Evolutionary conservation across 257 asterid genomes (phyloP).

Genomic region (Solanum piurae): DNA sequence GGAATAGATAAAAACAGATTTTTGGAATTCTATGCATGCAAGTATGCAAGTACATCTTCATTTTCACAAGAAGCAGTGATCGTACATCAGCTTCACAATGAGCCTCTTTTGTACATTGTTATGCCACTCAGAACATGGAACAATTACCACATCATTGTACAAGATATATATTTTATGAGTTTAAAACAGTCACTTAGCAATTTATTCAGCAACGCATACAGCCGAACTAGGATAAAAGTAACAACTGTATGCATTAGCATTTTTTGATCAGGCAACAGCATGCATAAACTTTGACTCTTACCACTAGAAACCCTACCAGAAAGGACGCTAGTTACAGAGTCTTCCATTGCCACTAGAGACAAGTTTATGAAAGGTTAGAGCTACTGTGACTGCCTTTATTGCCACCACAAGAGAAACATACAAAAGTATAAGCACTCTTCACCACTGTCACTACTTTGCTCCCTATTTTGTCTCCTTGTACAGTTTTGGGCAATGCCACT

Average conservation of each 20-base stretch:
- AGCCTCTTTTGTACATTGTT: background rate
- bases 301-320: background rate
- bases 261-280: background rate
- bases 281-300: background rate
- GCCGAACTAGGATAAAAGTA: background rate
- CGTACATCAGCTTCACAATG: background rate
- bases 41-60: background rate
- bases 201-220: background rate
- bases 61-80: background rate
- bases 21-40: background rate
- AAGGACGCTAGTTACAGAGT: background rate
- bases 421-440: background rate
- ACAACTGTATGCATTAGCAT: background rate
- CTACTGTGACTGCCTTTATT: background rate
- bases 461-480: background rate
- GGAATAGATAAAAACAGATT: background rate
- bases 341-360: background rate
- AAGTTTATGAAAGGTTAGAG: background rate
- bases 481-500: background rate
- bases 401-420: background rate
- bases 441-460: background rate
- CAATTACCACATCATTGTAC: background rate
- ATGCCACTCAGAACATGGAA: background rate
- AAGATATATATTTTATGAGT: background rate
- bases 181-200: background rate